Evolutionary conservation across 345 rosid species (phyloP).

Genomic region (Eucalyptus lansdowneana): DNA sequence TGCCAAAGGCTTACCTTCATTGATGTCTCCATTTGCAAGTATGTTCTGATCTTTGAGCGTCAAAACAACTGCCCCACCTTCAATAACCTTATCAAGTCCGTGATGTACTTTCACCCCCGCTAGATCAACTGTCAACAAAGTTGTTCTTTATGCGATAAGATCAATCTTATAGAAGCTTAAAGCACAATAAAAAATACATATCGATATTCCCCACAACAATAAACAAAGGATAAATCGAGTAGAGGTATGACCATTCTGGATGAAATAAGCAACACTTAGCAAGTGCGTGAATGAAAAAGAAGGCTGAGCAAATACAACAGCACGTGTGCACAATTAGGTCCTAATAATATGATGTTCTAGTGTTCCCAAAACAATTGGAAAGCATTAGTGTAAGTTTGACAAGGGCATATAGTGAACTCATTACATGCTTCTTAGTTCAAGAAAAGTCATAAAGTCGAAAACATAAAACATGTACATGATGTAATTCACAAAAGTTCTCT

Average conservation of each 20-base stretch:
- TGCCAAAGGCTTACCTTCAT: constrained; percentile 48
- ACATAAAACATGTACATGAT: background rate
- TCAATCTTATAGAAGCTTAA: background rate
- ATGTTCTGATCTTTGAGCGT: constrained; percentile 89
- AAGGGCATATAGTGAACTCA: background rate
- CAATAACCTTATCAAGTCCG: constrained; percentile 87
- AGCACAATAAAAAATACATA: background rate
- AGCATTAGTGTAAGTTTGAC: background rate
- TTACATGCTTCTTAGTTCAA: background rate
- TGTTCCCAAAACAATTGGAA: background rate
- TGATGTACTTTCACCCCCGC: constrained; percentile 82
- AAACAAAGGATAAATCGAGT: background rate
- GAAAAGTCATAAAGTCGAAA: background rate
- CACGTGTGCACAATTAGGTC: background rate
- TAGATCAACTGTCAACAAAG: constrained; percentile 43
- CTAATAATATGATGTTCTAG: background rate
- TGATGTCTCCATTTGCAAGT: constrained; percentile 74
- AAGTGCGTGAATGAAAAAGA: background rate
- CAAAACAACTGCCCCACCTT: constrained; percentile 90
- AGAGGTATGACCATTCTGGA: background rate
- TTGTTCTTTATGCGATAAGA: background rate
- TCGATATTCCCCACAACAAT: background rate
- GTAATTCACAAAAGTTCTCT: background rate
- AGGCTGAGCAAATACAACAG: background rate
- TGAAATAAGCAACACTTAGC: background rate